Conservation (phyloP, 2,329 filamentous ascomycete species). For the Fusarium sp. region DNA sequence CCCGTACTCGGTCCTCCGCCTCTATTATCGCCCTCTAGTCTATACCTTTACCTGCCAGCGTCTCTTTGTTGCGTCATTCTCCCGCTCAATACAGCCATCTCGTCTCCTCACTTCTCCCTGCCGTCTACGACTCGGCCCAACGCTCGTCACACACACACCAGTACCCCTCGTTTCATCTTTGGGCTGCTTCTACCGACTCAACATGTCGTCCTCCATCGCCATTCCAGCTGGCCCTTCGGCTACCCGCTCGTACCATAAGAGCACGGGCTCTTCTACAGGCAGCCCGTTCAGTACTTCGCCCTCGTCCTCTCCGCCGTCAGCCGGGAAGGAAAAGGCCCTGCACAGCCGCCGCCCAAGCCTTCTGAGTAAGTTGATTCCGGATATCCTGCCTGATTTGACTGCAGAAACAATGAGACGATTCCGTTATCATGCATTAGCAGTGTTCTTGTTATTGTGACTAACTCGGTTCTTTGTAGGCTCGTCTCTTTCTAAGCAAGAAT, state of each 20-base stretch:
- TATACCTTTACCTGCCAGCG: slow-evolving; percentile 16
- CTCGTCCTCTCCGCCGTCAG: slow-evolving; percentile 68
- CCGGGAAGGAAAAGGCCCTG: slow-evolving; percentile 62
- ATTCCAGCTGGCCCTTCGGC: slow-evolving; percentile 67
- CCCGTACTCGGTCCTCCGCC: slow-evolving; percentile 10
- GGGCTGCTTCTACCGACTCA: slow-evolving; percentile 21
- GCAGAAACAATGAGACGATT: slow-evolving; percentile 27
- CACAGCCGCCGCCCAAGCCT: slow-evolving; percentile 72
- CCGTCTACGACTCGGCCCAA: slow-evolving; percentile 28
- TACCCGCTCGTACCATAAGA: slow-evolving; percentile 58
- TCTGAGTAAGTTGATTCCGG: slow-evolving; percentile 62
- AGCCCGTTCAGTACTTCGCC: slow-evolving; percentile 58
- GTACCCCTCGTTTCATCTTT: slow-evolving; percentile 41
- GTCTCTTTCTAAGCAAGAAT: slow-evolving; percentile 79
- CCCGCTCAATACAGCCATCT: slow-evolving; percentile 20
- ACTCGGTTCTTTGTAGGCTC: slow-evolving; percentile 67
- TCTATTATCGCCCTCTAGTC: slow-evolving; percentile 11
- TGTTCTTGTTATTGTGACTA: slow-evolving; percentile 43
- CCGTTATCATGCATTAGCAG: slow-evolving; percentile 14
- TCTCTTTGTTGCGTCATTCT: slow-evolving; percentile 45
- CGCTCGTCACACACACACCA: slow-evolving; percentile 27
- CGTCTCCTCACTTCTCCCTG: slow-evolving; percentile 10
- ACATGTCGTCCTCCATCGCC: slow-evolving; percentile 77
- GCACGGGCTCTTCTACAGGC: slow-evolving; percentile 61
- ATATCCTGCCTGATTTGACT: slow-evolving; percentile 19